Percentiles rank a stretch among this genome's conserved stretches.
Evolutionary conservation across 163 green algal genomes (phyloP).

Genomic region (Trebouxia gelatinosa): DNA sequence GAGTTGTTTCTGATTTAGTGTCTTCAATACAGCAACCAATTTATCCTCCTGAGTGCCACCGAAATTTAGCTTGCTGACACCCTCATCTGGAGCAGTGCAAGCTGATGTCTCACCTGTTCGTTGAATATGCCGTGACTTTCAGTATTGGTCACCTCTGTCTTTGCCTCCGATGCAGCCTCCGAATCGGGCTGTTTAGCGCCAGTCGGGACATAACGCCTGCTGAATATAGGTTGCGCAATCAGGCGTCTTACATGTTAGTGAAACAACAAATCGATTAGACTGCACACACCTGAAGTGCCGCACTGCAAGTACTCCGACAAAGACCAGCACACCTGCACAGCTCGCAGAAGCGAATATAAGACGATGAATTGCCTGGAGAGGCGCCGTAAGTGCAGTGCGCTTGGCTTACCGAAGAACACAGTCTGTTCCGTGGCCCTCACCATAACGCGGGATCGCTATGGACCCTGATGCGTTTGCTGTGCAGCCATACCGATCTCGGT

Average conservation of each 20-base stretch:
- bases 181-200: no score
- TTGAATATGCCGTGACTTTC: not conserved
- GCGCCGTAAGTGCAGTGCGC: not conserved
- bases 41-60: constrained; percentile 42
- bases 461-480: no score
- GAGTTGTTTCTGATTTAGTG: constrained; percentile 76
- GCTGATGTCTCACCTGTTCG: not conserved
- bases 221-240: not conserved
- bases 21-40: constrained; percentile 65
- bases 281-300: not conserved
- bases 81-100: no score
- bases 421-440: constrained; percentile 3
- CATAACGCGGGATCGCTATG: not conserved
- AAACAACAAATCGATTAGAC: not conserved
- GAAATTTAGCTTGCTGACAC: not conserved
- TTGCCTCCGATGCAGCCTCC: not conserved
- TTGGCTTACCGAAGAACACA: not conserved
- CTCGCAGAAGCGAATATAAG: not conserved
- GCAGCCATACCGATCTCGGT: no score
- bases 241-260: not conserved
- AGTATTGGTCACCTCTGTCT: not conserved
- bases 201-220: no score
- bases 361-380: not conserved
- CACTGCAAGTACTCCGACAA: not conserved
- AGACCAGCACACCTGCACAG: constrained; percentile 7